phyloP scores from a whole-genome alignment of 2,329 filamentous ascomycete species.

The Penicillium olsonii region DNA sequence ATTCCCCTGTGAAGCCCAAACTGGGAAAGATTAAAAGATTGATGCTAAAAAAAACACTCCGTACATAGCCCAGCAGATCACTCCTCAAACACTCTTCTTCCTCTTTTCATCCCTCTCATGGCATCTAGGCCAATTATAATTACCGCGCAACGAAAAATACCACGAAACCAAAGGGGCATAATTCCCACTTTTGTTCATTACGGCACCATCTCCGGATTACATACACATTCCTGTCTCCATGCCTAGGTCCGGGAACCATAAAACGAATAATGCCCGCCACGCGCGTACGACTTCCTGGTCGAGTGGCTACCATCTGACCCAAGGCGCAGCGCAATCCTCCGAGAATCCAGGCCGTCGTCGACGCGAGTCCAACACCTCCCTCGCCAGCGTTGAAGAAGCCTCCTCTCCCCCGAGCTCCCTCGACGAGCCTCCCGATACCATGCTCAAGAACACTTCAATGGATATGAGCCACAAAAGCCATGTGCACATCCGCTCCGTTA shows the following conservation, averaged over 20 bases:
- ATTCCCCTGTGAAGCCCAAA: constrained; percentile 5
- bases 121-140: constrained; percentile 8
- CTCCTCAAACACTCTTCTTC: not conserved
- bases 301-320: constrained; percentile 32
- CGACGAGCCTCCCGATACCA: constrained; percentile 24
- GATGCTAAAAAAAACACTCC: not conserved
- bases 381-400: constrained; percentile 33
- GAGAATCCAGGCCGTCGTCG: constrained; percentile 32
- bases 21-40: constrained; percentile 1
- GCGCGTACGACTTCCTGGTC: constrained; percentile 39
- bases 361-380: constrained; percentile 35
- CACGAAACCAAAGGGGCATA: constrained; percentile 17
- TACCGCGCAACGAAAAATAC: constrained; percentile 15
- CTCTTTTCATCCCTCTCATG: not conserved
- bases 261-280: constrained; percentile 37
- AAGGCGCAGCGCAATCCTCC: constrained; percentile 27
- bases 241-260: constrained; percentile 25
- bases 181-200: constrained; percentile 1
- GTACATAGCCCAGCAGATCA: not conserved
- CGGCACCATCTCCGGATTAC: constrained; percentile 14
- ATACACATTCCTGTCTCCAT: constrained; percentile 25
- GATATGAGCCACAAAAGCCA: constrained; percentile 27
- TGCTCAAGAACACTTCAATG: constrained; percentile 36
- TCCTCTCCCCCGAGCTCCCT: constrained; percentile 24
- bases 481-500: constrained; percentile 30